Conservation (phyloP, 1,284 basidiomycete genomes). For the Pascua guehoae region DNA sequence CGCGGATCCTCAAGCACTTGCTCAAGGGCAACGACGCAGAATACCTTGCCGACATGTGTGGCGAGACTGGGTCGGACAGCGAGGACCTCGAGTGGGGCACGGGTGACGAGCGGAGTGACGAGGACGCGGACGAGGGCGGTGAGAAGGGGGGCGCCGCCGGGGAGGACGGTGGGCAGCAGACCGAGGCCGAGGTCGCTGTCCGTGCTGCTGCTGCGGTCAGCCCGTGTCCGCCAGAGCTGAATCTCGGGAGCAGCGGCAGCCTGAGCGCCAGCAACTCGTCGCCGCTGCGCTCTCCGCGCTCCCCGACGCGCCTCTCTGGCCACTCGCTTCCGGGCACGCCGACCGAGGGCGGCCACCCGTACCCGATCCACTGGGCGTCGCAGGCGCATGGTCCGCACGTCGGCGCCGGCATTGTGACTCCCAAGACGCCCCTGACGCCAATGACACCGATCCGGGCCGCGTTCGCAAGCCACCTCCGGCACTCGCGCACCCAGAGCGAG, state of each 20-base stretch:
- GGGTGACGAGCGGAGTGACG: slow-evolving; percentile 4
- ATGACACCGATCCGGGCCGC: neutral
- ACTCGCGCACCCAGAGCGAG: no score
- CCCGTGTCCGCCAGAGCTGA: neutral
- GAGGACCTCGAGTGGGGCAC: slow-evolving; percentile 25
- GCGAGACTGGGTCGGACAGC: neutral
- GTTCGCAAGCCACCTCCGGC: no score
- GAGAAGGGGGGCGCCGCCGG: no score
- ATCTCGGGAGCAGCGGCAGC: no score
- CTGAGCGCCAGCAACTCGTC: neutral
- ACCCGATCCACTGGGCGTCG: slow-evolving; percentile 9
- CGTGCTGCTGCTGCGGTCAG: neutral
- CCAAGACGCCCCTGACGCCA: neutral
- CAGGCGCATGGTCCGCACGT: slow-evolving; percentile 1
- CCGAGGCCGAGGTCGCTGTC: slow-evolving; percentile 10
- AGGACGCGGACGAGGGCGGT: neutral
- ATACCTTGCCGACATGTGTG: slow-evolving; percentile 10
- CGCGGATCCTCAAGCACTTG: slow-evolving; percentile 24
- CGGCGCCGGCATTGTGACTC: neutral
- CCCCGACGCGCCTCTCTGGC: neutral
- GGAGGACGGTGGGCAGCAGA: no score
- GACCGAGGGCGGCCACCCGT: neutral
- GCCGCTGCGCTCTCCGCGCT: neutral
- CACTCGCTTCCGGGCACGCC: slow-evolving; percentile 4
- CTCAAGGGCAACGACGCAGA: no score